Percentiles rank a stretch among this genome's conserved stretches.
These are phyloP conservation scores for Thielaviopsis euricoi DNA, from an alignment of 2,329 filamentous ascomycete genomes.

Conservation along the genomic window DNA sequence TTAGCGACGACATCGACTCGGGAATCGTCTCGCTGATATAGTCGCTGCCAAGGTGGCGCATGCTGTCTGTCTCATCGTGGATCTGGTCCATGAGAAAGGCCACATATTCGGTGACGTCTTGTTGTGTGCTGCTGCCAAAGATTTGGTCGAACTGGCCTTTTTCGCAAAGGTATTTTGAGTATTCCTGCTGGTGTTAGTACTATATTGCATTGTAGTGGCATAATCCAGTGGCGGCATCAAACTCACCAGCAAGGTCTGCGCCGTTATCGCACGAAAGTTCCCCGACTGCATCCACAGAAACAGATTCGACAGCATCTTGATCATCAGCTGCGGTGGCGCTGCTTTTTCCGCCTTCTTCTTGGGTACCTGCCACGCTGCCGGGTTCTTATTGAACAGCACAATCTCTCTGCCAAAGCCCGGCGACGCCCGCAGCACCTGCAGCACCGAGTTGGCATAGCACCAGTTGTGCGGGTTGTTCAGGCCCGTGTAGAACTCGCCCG, in stretches of 20 bases:
- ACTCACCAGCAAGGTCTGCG: slow-evolving; percentile 41
- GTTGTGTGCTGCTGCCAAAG: slow-evolving; percentile 62
- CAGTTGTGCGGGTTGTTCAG: slow-evolving; percentile 66
- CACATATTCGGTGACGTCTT: slow-evolving; percentile 85
- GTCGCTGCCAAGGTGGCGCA: slow-evolving; percentile 24
- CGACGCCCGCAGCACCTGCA: slow-evolving; percentile 71
- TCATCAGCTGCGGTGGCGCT: slow-evolving; percentile 40
- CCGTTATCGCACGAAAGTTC: slow-evolving; percentile 33
- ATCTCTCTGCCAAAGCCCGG: slow-evolving; percentile 48
- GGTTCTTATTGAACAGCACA: slow-evolving; percentile 38
- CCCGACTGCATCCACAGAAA: slow-evolving; percentile 39
- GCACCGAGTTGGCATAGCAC: slow-evolving; percentile 83
- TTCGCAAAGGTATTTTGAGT: slow-evolving; percentile 27
- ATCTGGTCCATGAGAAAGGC: slow-evolving; percentile 67
- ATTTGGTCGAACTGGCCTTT: slow-evolving; percentile 18
- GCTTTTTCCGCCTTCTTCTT: slow-evolving; percentile 41
- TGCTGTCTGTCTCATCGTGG: slow-evolving; percentile 66
- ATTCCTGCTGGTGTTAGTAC: slow-evolving; percentile 28
- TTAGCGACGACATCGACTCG: slow-evolving; percentile 1
- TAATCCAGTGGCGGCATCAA: not conserved
- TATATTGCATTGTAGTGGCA: not conserved
- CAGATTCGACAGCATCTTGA: slow-evolving; percentile 40
- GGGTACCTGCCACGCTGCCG: slow-evolving; percentile 49
- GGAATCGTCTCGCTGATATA: slow-evolving; percentile 10
- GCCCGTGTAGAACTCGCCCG: slow-evolving; percentile 36